Evolutionary conservation across 495 filamentous ascomycete species (phyloP), one percentile per base, ranked within the genome.

Genomic region (Pseudevernia furfuracea): DNA sequence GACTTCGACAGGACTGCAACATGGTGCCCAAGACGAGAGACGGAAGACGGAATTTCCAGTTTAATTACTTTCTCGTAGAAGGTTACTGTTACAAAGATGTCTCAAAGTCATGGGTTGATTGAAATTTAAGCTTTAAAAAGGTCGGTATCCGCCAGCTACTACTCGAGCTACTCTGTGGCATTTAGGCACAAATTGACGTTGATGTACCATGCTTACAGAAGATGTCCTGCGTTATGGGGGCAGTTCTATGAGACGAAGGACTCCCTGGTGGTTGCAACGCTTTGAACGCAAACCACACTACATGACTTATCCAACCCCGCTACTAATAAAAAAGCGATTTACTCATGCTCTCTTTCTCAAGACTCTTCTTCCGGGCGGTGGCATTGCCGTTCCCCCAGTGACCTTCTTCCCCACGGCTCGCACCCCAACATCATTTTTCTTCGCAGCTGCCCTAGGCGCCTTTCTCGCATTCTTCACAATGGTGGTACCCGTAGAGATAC

Each of bases 381-480:
- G 68, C 43, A 69, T 70, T 36, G 79, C 78, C 19, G 70, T 69
- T 41, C 74, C 70, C 32, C 71, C 72, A 41, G 75, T 75, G 17
- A 74, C 71, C 60, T 80, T 81, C 74, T 81, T 84, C 32, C 74
- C 72, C 41, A 75, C 66, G 17, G 74, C 70, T 21, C 75, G 74
- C 30, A 69, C 71, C 28, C 63, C 67, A 32, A 68, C 61, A 12
- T 69, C 64, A 28, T 59, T 53, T 17, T 78, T 79, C 64, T 82
- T 81, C 0, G 73, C 74, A 28, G 78, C 78, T 3, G 78, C 78
- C 3, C 75, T 70, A 1, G 80, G 80, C 19, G 74, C 75, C 66
- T 83, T 84, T 55, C 78, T 77, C 17, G 77, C 76, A 63, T 79
- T 83, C 60, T 85, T 87, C 34, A 84, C 80, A 62, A 88, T 83